Conservation (phyloP, 305 asterid genomes). For the Lippia alba region DNA sequence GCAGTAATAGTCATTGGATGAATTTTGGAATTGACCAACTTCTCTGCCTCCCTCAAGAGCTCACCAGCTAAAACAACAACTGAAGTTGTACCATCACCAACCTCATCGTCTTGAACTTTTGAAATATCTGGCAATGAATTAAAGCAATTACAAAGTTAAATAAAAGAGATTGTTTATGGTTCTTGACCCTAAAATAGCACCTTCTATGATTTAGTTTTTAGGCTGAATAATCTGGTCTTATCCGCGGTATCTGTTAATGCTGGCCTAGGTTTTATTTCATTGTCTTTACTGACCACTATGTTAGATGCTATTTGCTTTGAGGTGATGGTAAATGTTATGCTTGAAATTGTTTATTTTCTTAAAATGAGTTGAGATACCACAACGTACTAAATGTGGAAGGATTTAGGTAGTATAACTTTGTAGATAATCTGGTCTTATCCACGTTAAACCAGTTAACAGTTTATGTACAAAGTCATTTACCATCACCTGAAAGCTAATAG, state of each 20-base stretch:
- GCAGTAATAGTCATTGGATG: constrained; percentile 82
- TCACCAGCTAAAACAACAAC: constrained; percentile 87
- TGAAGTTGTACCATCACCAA: constrained; percentile 87
- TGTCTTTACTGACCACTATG: not conserved
- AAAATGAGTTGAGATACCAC: no score
- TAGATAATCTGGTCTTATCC: no score
- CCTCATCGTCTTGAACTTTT: constrained; percentile 88
- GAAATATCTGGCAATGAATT: constrained; percentile 60
- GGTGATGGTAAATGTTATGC: constrained; percentile 12
- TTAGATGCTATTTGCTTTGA: constrained; percentile 17
- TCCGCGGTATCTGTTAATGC: not conserved
- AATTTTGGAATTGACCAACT: constrained; percentile 75
- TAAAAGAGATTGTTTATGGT: not conserved
- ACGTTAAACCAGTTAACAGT: no score
- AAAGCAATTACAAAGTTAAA: constrained; percentile 36
- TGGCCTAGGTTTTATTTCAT: not conserved
- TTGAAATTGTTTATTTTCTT: no score
- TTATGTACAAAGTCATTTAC: not conserved
- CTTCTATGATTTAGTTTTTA: constrained; percentile 5
- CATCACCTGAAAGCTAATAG: constrained; percentile 16
- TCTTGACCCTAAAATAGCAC: constrained; percentile 3
- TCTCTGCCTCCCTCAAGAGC: constrained; percentile 82
- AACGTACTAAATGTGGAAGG: no score
- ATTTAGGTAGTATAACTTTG: no score
- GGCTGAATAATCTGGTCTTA: constrained; percentile 7